Conservation (phyloP, 495 filamentous ascomycete genomes). For the Beverwykella pulmonaria region DNA sequence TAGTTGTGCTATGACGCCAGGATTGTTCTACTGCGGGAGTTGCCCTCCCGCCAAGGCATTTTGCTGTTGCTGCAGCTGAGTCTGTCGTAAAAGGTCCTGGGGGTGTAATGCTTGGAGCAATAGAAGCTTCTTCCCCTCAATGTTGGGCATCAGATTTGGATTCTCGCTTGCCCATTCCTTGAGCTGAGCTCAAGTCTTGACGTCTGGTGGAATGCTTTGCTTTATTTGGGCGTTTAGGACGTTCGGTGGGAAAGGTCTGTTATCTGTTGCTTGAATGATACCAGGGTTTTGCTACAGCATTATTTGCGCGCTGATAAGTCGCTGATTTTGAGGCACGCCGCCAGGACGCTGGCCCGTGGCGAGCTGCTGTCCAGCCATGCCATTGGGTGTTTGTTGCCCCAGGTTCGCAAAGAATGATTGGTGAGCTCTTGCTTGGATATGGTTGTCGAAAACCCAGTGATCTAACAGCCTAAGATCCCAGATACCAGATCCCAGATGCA, state of each 20-base stretch:
- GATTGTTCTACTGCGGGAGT: constrained; percentile 14
- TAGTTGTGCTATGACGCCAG: background rate
- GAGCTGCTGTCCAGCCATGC: constrained; percentile 24
- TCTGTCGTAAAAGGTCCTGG: constrained; percentile 22
- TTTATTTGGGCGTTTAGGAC: constrained; percentile 10
- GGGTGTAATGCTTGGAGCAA: constrained; percentile 32
- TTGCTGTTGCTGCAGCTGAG: background rate
- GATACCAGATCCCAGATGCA: too few species aligned
- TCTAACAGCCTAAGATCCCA: too few species aligned
- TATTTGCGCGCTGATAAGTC: constrained; percentile 6
- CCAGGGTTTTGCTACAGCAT: constrained; percentile 26
- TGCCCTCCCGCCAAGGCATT: constrained; percentile 37
- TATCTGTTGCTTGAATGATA: constrained; percentile 24
- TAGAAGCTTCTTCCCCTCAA: constrained; percentile 18
- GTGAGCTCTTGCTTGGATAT: too few species aligned
- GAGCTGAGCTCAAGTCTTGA: constrained; percentile 37
- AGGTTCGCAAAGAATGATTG: too few species aligned
- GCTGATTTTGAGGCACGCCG: constrained; percentile 5
- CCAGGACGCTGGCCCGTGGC: constrained; percentile 7
- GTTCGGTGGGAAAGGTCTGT: constrained; percentile 19
- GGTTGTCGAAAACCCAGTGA: too few species aligned
- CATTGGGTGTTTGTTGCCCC: constrained; percentile 21
- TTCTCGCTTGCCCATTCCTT: constrained; percentile 36
- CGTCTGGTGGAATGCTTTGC: constrained; percentile 19
- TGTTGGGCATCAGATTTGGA: constrained; percentile 12